Evolutionary conservation across 108 stramenopile genomes (phyloP).

Genomic region (Nitzschia sp.): DNA sequence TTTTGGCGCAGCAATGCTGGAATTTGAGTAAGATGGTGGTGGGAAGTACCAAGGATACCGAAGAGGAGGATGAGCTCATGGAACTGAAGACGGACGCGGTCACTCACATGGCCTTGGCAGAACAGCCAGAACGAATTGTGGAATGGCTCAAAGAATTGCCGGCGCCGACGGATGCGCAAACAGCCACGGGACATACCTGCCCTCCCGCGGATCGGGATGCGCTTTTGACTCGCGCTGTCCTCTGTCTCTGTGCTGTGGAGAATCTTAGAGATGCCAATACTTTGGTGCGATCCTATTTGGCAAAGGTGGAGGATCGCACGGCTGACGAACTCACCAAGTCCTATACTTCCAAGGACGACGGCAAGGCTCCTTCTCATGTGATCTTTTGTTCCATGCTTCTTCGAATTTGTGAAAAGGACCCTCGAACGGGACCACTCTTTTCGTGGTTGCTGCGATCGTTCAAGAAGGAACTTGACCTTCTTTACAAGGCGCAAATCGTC

Average conservation of each 20-base stretch:
- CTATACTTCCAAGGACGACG: constrained; percentile 79
- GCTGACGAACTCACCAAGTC: constrained; percentile 61
- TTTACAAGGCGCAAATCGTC: constrained; percentile 72
- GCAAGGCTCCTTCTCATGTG: constrained; percentile 77
- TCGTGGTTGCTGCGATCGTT: constrained; percentile 81
- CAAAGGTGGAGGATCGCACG: constrained; percentile 61
- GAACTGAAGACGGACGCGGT: constrained; percentile 75
- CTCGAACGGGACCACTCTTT: constrained; percentile 78
- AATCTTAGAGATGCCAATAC: constrained; percentile 75
- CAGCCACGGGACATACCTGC: constrained; percentile 65
- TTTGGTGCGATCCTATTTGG: constrained; percentile 52
- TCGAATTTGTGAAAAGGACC: constrained; percentile 82
- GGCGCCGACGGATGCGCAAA: constrained; percentile 68
- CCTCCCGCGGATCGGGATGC: constrained; percentile 80
- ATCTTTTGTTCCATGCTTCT: constrained; percentile 78
- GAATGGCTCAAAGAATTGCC: constrained; percentile 69
- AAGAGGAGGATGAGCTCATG: constrained; percentile 51
- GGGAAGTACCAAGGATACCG: constrained; percentile 9
- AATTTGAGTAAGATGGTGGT: constrained; percentile 42
- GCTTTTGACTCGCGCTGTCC: constrained; percentile 77
- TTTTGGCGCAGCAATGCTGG: constrained; percentile 75
- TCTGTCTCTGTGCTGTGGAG: constrained; percentile 71
- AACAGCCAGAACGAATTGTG: constrained; percentile 60
- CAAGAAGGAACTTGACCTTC: constrained; percentile 67
- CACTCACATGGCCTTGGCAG: constrained; percentile 77